phyloP scores from a whole-genome alignment of 257 asterid genomes.

The Apocynum venetum region DNA sequence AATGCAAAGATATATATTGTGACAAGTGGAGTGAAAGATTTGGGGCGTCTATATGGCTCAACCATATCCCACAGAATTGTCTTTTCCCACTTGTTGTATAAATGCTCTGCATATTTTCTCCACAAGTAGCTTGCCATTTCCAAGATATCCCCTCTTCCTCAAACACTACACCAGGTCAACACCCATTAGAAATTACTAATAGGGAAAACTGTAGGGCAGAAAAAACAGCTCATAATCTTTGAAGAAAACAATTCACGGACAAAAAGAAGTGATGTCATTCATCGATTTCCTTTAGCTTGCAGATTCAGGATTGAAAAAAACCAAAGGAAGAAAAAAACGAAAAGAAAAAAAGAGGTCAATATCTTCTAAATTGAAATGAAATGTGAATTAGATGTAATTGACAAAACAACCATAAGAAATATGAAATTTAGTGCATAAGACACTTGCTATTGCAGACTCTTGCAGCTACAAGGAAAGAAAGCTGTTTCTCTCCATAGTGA shows the following conservation, averaged over 20 bases:
- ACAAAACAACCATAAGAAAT: neutral
- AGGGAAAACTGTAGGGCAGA: neutral
- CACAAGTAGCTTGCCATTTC: constrained; percentile 67
- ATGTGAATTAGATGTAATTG: neutral
- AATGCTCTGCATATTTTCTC: constrained; percentile 85
- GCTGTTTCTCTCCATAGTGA: neutral
- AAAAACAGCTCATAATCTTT: neutral
- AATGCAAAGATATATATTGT: constrained; percentile 65
- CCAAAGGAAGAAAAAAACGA: too few species aligned
- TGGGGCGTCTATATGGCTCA: constrained; percentile 81
- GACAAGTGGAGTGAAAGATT: constrained; percentile 73
- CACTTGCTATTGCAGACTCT: neutral
- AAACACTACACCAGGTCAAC: constrained; percentile 16
- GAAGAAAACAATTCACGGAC: neutral
- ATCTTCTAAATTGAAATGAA: neutral
- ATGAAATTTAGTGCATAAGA: neutral
- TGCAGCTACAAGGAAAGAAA: neutral
- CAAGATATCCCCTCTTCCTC: constrained; percentile 9
- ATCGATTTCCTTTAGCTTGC: neutral
- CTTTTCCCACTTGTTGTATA: constrained; percentile 71
- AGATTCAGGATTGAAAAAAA: neutral
- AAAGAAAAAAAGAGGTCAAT: neutral
- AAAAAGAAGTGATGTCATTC: neutral
- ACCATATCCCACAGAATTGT: constrained; percentile 89
- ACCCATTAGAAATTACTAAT: neutral